phyloP scores from a whole-genome alignment of 2,329 filamentous ascomycete genomes.

The Pseudogymnoascus sp. region DNA sequence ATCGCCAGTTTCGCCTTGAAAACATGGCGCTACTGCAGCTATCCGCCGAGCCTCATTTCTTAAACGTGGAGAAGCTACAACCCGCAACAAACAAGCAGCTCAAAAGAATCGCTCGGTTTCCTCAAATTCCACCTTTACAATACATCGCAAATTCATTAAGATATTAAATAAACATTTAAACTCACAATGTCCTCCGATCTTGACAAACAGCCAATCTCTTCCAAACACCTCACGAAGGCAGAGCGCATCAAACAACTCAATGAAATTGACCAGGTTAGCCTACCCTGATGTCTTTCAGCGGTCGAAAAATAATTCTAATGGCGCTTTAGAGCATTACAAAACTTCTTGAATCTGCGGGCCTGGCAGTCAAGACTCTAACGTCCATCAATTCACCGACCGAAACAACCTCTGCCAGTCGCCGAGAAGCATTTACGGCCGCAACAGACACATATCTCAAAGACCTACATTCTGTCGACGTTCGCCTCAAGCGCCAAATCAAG shows the following conservation, averaged over 20 bases:
- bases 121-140: background rate
- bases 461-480: conserved; percentile 66
- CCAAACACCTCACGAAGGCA: conserved; percentile 52
- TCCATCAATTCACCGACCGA: conserved; percentile 30
- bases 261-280: conserved; percentile 60
- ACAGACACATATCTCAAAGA: conserved; percentile 63
- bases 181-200: background rate
- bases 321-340: conserved; percentile 28
- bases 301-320: background rate
- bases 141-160: background rate
- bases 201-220: background rate
- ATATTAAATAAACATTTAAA: background rate
- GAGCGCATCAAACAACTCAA: conserved; percentile 76
- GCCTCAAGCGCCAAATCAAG: conserved; percentile 66
- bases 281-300: background rate
- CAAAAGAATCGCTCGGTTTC: background rate
- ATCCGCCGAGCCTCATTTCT: conserved; percentile 11
- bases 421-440: conserved; percentile 47
- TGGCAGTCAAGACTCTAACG: conserved; percentile 56
- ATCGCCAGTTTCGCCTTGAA: conserved; percentile 4
- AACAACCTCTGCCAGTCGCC: conserved; percentile 15
- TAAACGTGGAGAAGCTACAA: conserved; percentile 7
- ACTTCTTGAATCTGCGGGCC: conserved; percentile 51
- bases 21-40: conserved; percentile 11
- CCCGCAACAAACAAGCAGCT: background rate